These are phyloP conservation scores for Aspergillus transmontanensis DNA, from an alignment of 2,329 filamentous ascomycete genomes.

Conservation along the genomic window DNA sequence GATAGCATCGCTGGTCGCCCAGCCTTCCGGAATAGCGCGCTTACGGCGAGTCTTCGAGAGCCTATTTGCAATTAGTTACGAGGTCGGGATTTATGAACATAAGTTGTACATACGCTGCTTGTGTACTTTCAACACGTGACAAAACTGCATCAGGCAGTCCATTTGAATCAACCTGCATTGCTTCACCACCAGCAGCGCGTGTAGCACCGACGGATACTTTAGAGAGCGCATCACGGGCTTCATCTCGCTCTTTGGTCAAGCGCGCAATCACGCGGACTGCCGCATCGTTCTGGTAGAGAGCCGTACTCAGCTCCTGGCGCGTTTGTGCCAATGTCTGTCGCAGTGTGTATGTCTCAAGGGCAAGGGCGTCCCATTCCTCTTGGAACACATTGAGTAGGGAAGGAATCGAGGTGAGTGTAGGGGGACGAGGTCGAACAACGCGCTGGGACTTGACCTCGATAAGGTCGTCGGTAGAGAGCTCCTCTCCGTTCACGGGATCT, in stretches of 20 bases:
- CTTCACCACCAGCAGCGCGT: slow-evolving; percentile 64
- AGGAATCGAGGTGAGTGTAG: slow-evolving; percentile 93
- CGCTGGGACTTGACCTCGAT: slow-evolving; percentile 82
- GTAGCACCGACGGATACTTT: slow-evolving; percentile 74
- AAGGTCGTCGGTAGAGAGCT: slow-evolving; percentile 80
- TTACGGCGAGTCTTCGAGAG: slow-evolving; percentile 88
- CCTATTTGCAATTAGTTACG: slow-evolving; percentile 49
- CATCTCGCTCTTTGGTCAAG: slow-evolving; percentile 86
- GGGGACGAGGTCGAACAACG: slow-evolving; percentile 84
- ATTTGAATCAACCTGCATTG: slow-evolving; percentile 89
- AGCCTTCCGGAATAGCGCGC: slow-evolving; percentile 79
- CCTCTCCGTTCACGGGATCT: slow-evolving; percentile 86
- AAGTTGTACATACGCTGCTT: slow-evolving; percentile 67
- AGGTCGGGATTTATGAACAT: not conserved
- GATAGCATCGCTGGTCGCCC: slow-evolving; percentile 77
- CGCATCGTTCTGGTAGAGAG: slow-evolving; percentile 95
- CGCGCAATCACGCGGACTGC: slow-evolving; percentile 94
- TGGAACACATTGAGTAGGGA: slow-evolving; percentile 93
- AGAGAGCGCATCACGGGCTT: slow-evolving; percentile 85
- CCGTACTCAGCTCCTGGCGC: slow-evolving; percentile 87
- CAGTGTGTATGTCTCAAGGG: slow-evolving; percentile 87
- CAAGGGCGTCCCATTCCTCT: slow-evolving; percentile 95
- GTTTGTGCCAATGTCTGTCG: slow-evolving; percentile 88
- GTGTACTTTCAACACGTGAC: slow-evolving; percentile 75
- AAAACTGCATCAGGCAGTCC: slow-evolving; percentile 72